Conservation (phyloP, 331 rosid genomes). For the Pyracantha coccinea region DNA sequence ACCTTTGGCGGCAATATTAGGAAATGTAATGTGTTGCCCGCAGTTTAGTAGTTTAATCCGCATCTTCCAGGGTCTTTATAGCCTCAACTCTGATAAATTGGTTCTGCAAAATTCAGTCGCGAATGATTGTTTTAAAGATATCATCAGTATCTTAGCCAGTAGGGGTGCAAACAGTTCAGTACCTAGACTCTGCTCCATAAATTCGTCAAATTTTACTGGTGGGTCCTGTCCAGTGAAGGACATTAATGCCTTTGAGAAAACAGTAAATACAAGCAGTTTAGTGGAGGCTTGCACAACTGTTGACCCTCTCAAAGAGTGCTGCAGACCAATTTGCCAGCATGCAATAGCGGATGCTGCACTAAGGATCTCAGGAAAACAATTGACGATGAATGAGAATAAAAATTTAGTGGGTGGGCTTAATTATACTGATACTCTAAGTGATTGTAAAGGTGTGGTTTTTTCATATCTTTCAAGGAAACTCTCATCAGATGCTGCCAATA, state of each 20-base stretch:
- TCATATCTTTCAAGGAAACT: slow-evolving; percentile 76
- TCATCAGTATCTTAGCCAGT: slow-evolving; percentile 69
- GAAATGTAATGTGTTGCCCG: slow-evolving; percentile 90
- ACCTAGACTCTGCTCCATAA: slow-evolving; percentile 64
- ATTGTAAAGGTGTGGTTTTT: slow-evolving; percentile 92
- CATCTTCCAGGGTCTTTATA: slow-evolving; percentile 82
- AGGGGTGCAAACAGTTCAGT: slow-evolving; percentile 77
- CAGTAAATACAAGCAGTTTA: slow-evolving; percentile 68
- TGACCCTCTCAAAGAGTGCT: slow-evolving; percentile 96
- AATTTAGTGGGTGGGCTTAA: slow-evolving; percentile 42
- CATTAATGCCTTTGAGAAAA: slow-evolving; percentile 60
- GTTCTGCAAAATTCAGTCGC: slow-evolving; percentile 58
- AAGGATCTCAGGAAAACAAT: slow-evolving; percentile 65
- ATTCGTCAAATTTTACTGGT: slow-evolving; percentile 77
- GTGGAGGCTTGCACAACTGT: slow-evolving; percentile 79
- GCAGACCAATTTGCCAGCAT: slow-evolving; percentile 90
- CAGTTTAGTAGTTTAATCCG: slow-evolving; percentile 82
- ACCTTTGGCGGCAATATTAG: slow-evolving; percentile 83
- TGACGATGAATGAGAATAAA: slow-evolving; percentile 39
- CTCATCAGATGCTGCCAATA: slow-evolving; percentile 51
- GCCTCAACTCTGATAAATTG: slow-evolving; percentile 48
- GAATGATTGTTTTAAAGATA: slow-evolving; percentile 75
- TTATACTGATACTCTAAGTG: slow-evolving; percentile 62
- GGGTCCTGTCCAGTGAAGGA: slow-evolving; percentile 95
- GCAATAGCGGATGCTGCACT: slow-evolving; percentile 92